Base-by-base conservation (phyloP, 441 rosid species). In the Capsella rubella region DNA sequence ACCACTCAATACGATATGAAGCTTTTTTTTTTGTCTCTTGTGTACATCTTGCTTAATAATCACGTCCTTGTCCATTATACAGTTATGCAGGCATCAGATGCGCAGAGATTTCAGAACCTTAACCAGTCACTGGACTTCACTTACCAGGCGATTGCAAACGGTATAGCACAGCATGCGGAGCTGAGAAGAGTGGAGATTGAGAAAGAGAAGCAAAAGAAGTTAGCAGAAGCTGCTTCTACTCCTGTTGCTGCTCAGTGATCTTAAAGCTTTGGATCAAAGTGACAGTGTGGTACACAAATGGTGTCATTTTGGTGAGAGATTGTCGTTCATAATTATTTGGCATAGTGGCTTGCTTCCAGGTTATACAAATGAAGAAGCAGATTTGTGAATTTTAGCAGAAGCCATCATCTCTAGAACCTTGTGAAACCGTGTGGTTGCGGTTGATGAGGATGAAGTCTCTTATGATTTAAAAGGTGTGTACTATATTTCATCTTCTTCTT, bases 151-250 rank as follows among this genome's bases (percentile, higher is more conserved):
- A 85, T 91, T 37, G 99, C 99, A 21, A 87, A 86, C 54, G 91
- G 91, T 42, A 85, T 96, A 79, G 97, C 91, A 13, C 89, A 88
- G 86, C 99, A 91, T 73, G 98, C 99, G 56, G 99, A 93, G 72
- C 84, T 83, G 81, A 91, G 99, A 81, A 90, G 94, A 81, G 86
- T 68, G 25, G 99, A 88, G 84, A 93, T 91, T 14, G 97, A 89
- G 73, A 96, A 91, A 81, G 97, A 89, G 82, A 89, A 85, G 82
- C 61, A 82, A 81, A 93, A 89, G 82, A 89, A 87, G 79, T 89
- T 91, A 61, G 78, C 95, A 0, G 80, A 89, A 49, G 82, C 87
- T 45, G 71, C 84, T 40, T 55, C 74, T 31, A 59, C 74, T 53
- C 65, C 53, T 66, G 50, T 65, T 43, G 51, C 40, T 43, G 46